A percentile compares a stretch with the other conserved stretches of the same genome.
Evolutionary conservation across 2,329 filamentous ascomycete genomes (phyloP).

Genomic region (Trichoderma guizhouense): DNA sequence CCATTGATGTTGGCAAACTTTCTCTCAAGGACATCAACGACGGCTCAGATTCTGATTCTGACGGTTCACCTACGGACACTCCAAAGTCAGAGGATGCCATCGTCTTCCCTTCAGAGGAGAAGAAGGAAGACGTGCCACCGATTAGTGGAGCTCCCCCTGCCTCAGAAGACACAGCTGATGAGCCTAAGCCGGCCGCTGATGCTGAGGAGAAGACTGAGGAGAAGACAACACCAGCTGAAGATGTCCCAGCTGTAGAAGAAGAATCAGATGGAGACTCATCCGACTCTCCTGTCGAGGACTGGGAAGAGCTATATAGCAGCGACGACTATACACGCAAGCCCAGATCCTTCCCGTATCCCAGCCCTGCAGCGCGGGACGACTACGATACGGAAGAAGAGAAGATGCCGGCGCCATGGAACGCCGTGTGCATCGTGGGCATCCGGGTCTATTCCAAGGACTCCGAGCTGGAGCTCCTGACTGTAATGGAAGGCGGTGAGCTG

Average conservation of each 20-base stretch:
- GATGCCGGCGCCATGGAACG: slow-evolving; percentile 58
- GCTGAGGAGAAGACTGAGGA: background rate
- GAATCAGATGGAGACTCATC: slow-evolving; percentile 50
- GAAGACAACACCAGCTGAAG: background rate
- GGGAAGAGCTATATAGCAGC: slow-evolving; percentile 56
- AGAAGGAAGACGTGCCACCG: slow-evolving; percentile 36
- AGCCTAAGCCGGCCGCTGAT: slow-evolving; percentile 4
- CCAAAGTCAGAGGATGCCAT: slow-evolving; percentile 32
- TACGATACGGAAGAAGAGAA: slow-evolving; percentile 58
- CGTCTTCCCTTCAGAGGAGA: slow-evolving; percentile 22
- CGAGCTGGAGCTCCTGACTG: slow-evolving; percentile 50
- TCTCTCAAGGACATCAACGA: slow-evolving; percentile 20
- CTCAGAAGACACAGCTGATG: slow-evolving; percentile 14
- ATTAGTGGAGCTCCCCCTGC: slow-evolving; percentile 27
- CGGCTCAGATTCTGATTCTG: slow-evolving; percentile 29
- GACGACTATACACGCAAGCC: slow-evolving; percentile 56
- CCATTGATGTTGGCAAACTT: slow-evolving; percentile 21
- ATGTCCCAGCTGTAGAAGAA: slow-evolving; percentile 21
- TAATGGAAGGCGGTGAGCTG: slow-evolving; percentile 54
- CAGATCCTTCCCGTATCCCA: slow-evolving; percentile 37
- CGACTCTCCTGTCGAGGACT: slow-evolving; percentile 58
- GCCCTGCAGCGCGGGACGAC: slow-evolving; percentile 33
- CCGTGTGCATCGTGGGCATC: slow-evolving; percentile 58
- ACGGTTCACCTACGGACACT: slow-evolving; percentile 31
- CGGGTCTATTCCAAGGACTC: slow-evolving; percentile 60